Conservation (phyloP, 495 filamentous ascomycete species). For the Talaromyces nanjingensis region DNA sequence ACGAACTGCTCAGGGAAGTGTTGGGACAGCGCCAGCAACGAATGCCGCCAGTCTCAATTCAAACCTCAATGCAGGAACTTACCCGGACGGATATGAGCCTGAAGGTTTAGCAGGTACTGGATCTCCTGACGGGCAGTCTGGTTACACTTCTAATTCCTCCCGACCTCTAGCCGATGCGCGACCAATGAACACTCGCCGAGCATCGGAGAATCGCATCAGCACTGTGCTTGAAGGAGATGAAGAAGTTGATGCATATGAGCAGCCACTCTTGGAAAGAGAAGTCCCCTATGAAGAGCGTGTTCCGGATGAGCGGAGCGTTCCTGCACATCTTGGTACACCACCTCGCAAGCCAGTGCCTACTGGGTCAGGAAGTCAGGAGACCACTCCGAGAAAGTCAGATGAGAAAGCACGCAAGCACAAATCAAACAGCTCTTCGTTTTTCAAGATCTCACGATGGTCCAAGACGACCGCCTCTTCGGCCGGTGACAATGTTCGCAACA, state of each 20-base stretch:
- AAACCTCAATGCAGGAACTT: conserved; percentile 18
- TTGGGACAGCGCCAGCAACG: neutral
- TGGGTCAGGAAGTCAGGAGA: conserved; percentile 59
- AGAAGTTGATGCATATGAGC: conserved; percentile 53
- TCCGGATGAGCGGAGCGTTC: conserved; percentile 46
- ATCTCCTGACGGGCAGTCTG: conserved; percentile 68
- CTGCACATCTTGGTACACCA: conserved; percentile 64
- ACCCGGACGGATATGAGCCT: conserved; percentile 65
- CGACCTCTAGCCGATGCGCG: conserved; percentile 53
- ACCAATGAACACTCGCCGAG: conserved; percentile 51
- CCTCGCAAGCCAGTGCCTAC: conserved; percentile 54
- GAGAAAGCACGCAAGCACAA: conserved; percentile 87
- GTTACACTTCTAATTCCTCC: conserved; percentile 65
- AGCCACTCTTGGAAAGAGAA: conserved; percentile 34
- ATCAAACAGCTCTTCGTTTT: conserved; percentile 79
- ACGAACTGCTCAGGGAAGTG: conserved; percentile 50
- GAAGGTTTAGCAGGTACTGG: conserved; percentile 73
- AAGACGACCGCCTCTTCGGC: conserved; percentile 86
- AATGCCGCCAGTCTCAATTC: conserved; percentile 33
- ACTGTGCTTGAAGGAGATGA: conserved; percentile 79
- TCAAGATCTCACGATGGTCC: conserved; percentile 95
- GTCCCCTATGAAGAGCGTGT: conserved; percentile 24
- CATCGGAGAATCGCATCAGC: conserved; percentile 72
- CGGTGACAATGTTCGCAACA: conserved; percentile 48
- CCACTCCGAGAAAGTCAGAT: conserved; percentile 61